Conservation (phyloP, 441 rosid genomes). For the Hura crepitans region DNA sequence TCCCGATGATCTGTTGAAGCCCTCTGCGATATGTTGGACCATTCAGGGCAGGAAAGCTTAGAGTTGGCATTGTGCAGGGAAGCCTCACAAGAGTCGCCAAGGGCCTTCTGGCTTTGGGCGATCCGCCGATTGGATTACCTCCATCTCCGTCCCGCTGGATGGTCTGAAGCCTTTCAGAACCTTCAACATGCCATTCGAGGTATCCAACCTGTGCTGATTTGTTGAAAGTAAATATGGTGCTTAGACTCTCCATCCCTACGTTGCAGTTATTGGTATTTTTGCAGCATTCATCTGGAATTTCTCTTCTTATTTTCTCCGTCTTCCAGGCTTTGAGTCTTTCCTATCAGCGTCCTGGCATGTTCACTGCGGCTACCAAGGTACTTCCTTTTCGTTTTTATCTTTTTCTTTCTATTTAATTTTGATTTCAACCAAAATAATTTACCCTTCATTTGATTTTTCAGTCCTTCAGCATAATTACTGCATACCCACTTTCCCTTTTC, state of each 20-base stretch:
- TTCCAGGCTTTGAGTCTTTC: conserved; percentile 86
- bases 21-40: conserved; percentile 72
- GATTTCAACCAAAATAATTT: background rate
- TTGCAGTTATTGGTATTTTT: conserved; percentile 3
- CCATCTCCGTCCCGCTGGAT: conserved; percentile 58
- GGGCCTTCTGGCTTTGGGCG: conserved; percentile 98
- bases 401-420: background rate
- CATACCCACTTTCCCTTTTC: background rate
- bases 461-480: background rate
- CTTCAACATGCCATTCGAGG: conserved; percentile 97
- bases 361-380: conserved; percentile 55
- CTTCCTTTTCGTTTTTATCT: background rate
- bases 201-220: conserved; percentile 67
- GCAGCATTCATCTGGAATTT: background rate
- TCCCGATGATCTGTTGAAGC: conserved; percentile 81
- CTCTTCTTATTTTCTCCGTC: background rate
- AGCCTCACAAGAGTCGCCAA: conserved; percentile 74
- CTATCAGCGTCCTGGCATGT: conserved; percentile 92
- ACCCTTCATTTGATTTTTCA: background rate
- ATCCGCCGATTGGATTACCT: conserved; percentile 75
- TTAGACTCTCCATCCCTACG: background rate
- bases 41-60: conserved; percentile 62
- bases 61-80: conserved; percentile 67
- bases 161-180: conserved; percentile 85
- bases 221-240: conserved; percentile 67